These are phyloP conservation scores for Colletotrichum echinochloae DNA, from an alignment of 2,329 filamentous ascomycete species.

Conservation along the genomic window DNA sequence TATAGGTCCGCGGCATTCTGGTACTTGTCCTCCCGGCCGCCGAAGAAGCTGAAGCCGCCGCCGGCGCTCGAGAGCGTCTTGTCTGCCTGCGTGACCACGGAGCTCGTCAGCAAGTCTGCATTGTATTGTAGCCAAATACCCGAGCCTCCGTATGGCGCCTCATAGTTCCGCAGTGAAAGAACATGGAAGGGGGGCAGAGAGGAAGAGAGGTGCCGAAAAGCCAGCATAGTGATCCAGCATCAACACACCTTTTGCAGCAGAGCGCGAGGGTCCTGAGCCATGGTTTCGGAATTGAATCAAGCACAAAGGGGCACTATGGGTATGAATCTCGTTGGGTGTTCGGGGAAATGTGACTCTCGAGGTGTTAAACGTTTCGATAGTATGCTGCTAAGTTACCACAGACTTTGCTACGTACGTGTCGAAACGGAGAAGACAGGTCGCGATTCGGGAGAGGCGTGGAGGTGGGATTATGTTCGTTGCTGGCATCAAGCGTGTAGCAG, in stretches of 20 bases:
- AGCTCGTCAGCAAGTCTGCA: slow-evolving; percentile 9
- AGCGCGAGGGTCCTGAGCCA: slow-evolving; percentile 83
- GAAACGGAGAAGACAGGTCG: slow-evolving; percentile 15
- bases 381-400: neutral
- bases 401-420: neutral
- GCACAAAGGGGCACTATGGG: neutral
- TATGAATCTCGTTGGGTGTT: slow-evolving; percentile 12
- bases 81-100: slow-evolving; percentile 75
- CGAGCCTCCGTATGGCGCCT: neutral
- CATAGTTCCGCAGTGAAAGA: neutral
- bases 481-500: slow-evolving; percentile 32
- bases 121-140: neutral
- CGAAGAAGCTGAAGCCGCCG: slow-evolving; percentile 90
- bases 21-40: slow-evolving; percentile 87
- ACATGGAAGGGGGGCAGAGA: too few relatives aligned
- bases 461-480: slow-evolving; percentile 10
- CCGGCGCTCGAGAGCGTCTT: slow-evolving; percentile 81
- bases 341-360: neutral
- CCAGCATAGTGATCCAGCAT: neutral
- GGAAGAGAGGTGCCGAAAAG: too few relatives aligned
- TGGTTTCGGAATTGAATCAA: slow-evolving; percentile 51
- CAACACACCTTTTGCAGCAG: slow-evolving; percentile 79
- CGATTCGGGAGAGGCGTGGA: slow-evolving; percentile 5
- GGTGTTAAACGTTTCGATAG: neutral
- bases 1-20: slow-evolving; percentile 91